phyloP scores from a whole-genome alignment of 1,139 yeast species.

The Pneumocystis oryctolagi region DNA sequence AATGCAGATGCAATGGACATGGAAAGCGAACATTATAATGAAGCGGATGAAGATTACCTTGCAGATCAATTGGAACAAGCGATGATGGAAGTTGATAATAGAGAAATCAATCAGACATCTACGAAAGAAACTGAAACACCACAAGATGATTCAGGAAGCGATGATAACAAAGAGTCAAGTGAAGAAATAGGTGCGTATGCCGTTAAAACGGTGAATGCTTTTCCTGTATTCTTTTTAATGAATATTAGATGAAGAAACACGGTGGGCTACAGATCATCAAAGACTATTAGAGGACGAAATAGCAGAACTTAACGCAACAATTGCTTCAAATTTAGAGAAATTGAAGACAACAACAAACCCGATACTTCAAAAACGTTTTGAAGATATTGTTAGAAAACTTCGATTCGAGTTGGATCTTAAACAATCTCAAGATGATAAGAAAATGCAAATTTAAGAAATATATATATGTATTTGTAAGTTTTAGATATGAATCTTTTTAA shows the following conservation, averaged over 20 bases:
- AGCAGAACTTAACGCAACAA: slow-evolving; percentile 63
- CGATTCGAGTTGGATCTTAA: slow-evolving; percentile 74
- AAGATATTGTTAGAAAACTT: slow-evolving; percentile 64
- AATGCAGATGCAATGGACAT: slow-evolving; percentile 4
- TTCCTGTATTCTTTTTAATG: slow-evolving; percentile 5
- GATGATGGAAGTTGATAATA: slow-evolving; percentile 22
- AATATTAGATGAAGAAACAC: slow-evolving; percentile 25
- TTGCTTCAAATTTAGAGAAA: slow-evolving; percentile 59
- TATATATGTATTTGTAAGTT: no score
- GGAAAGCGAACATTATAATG: slow-evolving; percentile 9
- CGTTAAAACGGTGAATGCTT: slow-evolving; percentile 15
- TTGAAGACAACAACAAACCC: slow-evolving; percentile 70
- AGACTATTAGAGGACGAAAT: slow-evolving; percentile 76
- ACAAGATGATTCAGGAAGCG: slow-evolving; percentile 36
- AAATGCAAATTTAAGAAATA: background rate
- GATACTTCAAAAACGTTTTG: slow-evolving; percentile 73
- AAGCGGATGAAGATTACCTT: slow-evolving; percentile 19
- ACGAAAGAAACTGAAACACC: slow-evolving; percentile 32
- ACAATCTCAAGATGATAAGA: slow-evolving; percentile 41
- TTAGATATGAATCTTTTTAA: no score
- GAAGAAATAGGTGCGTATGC: slow-evolving; percentile 25
- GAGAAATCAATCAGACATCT: slow-evolving; percentile 24
- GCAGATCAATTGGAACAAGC: slow-evolving; percentile 23
- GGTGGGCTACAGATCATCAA: slow-evolving; percentile 45
- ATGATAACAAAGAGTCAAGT: slow-evolving; percentile 38